These are phyloP conservation scores for Melampsora americana DNA, from an alignment of 1,284 basidiomycete genomes.

Conservation along the genomic window DNA sequence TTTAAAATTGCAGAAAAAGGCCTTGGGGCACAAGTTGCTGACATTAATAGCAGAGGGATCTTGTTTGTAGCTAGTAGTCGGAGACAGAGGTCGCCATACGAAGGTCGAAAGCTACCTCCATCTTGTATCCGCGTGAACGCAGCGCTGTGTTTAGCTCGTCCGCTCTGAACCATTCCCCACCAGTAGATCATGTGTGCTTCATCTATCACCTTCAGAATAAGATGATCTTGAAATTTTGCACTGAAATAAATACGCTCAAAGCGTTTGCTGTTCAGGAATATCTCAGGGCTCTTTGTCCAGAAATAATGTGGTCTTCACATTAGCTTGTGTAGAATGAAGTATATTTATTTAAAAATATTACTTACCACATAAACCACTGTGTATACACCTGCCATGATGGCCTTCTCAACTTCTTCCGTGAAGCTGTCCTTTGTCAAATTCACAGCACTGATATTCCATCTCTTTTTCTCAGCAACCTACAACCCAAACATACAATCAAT, in stretches of 20 bases:
- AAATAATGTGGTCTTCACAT: too few species aligned
- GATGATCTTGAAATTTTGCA: neutral
- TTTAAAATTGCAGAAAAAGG: neutral
- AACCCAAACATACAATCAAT: too few species aligned
- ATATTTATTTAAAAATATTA: neutral
- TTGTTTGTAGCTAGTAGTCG: too few species aligned
- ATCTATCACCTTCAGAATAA: slow-evolving; percentile 4
- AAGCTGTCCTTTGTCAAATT: neutral
- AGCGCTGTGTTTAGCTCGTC: too few species aligned
- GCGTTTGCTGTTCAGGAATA: neutral
- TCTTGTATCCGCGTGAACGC: too few species aligned
- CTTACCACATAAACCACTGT: slow-evolving; percentile 9
- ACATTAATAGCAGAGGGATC: too few species aligned
- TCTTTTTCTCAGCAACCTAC: slow-evolving; percentile 13
- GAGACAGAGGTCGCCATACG: too few species aligned
- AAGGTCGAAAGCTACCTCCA: neutral
- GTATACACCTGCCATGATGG: slow-evolving; percentile 1
- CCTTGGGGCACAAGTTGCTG: neutral
- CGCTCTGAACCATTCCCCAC: too few species aligned
- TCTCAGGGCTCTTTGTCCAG: slow-evolving; percentile 6
- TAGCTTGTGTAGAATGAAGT: neutral
- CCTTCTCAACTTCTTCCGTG: neutral
- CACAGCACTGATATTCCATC: neutral
- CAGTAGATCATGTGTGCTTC: too few species aligned
- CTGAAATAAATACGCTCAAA: slow-evolving; percentile 7